Base-by-base conservation (phyloP, 139 green algal species). In the Chlorella vulgaris region DNA sequence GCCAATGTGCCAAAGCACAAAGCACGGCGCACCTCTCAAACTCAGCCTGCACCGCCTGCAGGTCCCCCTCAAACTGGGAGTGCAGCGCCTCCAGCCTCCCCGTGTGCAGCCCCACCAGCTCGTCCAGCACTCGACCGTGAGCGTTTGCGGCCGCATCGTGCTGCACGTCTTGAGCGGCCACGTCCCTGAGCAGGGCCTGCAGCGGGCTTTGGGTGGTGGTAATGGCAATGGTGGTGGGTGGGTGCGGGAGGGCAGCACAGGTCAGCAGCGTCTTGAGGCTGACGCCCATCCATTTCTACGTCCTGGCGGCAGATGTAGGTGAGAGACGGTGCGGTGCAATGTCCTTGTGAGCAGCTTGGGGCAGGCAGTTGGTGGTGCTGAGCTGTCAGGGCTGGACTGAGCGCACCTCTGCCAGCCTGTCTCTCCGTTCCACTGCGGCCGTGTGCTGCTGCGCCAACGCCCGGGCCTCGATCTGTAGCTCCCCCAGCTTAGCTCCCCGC, bases 111-210 rank as follows among this genome's bases (percentile, higher is more conserved):
- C 93, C 89, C 65, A 94, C 81, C 62, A 98, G 85, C 66, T 67
- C 84, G 85, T 96, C 92, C 36, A 97, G 71, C 47, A 93, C 83
- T 47, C 93, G 74, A 22, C 51, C 35, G 35, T 79, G 73, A 7
- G 69, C 53, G 88, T 81, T 68, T 92, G 81, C 24, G 13, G 92
- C 91, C 38, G 86, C 85, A 38, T 85, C 80, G 82, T 95, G 93
- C 91, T 98, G 94, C 85, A 94, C 91, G 86, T 98, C 92, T 7
- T 90, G 90, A 53, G 95, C 92, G 80, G 94, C 92, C 50, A 98
- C 86, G 81, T 98, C 94, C 15, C 88, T 85, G 73, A 97, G 91
- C 66, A 98, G 87, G 83, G 92, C 91, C 91, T 94, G 87, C 28
- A 15, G 0, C 35, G 31, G 21, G 63, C 4, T 5, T 18, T 21